phyloP scores from a whole-genome alignment of 768 basidiomycete genomes.

The Lactifluus rugatus region DNA sequence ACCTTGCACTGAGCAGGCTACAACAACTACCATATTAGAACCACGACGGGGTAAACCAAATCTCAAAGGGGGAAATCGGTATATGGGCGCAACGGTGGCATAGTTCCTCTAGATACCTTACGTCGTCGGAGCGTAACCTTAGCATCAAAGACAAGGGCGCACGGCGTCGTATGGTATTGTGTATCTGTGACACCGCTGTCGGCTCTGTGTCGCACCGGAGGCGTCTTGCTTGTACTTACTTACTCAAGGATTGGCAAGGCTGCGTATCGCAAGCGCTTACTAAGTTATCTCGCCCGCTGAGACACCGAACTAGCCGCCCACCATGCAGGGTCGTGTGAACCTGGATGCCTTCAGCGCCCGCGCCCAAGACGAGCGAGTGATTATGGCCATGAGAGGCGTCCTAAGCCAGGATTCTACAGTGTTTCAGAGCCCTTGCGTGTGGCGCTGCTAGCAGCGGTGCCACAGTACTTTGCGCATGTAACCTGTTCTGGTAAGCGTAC shows the following conservation, averaged over 20 bases:
- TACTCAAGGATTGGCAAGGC: no score
- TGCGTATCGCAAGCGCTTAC: no score
- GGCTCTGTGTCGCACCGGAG: background rate
- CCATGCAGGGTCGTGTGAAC: background rate
- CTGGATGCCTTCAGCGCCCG: background rate
- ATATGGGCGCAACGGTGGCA: background rate
- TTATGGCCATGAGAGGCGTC: background rate
- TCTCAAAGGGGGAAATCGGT: background rate
- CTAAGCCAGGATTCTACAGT: background rate
- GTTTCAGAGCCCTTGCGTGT: background rate
- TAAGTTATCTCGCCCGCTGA: no score
- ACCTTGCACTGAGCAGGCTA: background rate
- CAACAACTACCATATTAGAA: constrained; percentile 3
- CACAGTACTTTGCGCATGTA: background rate
- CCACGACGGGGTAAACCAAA: background rate
- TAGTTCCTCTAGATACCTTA: background rate
- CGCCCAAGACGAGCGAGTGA: background rate
- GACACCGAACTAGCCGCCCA: no score
- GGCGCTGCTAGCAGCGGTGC: background rate
- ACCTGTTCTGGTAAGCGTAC: background rate
- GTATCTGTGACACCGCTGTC: background rate
- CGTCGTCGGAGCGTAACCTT: background rate
- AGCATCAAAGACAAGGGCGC: background rate
- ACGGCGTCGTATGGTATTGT: background rate
- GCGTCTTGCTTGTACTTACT: no score